Evolutionary conservation across 1,284 basidiomycete genomes (phyloP).

Genomic region (Ceratobasidium sp.): DNA sequence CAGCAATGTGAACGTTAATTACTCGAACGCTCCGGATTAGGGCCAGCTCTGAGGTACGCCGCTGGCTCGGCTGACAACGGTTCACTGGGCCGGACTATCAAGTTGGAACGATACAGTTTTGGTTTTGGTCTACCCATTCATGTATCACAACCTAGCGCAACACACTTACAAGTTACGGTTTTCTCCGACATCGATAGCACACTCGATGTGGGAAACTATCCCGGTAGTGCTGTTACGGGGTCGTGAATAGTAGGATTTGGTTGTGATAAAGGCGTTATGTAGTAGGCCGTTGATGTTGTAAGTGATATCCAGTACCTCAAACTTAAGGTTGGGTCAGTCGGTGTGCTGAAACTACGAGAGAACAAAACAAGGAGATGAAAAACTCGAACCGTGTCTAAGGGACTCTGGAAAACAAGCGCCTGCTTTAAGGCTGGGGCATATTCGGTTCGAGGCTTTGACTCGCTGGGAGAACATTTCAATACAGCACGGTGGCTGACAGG

Average conservation of each 20-base stretch:
- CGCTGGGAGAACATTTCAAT: too few species aligned
- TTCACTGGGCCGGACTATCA: slow-evolving; percentile 20
- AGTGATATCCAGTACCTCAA: too few species aligned
- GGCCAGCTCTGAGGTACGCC: slow-evolving; percentile 2
- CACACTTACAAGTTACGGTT: slow-evolving; percentile 27
- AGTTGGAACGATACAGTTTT: background rate
- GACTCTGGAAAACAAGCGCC: too few species aligned
- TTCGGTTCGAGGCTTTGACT: too few species aligned
- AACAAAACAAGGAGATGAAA: too few species aligned
- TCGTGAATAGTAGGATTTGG: slow-evolving; percentile 33
- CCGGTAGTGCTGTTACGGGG: slow-evolving; percentile 39
- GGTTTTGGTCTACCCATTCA: background rate
- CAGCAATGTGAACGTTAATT: background rate
- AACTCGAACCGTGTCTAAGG: too few species aligned
- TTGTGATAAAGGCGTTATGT: slow-evolving; percentile 18
- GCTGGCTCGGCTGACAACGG: slow-evolving; percentile 19
- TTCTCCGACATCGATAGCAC: slow-evolving; percentile 31
- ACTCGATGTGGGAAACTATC: slow-evolving; percentile 30
- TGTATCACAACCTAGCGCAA: background rate
- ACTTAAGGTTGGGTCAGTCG: too few species aligned
- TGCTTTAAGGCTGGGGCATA: too few species aligned
- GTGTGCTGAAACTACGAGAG: too few species aligned
- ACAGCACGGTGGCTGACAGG: too few species aligned
- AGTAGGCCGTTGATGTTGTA: too few species aligned
- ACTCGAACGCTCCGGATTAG: slow-evolving; percentile 14